These are phyloP conservation scores for Emergomyces africanus DNA, from an alignment of 2,329 filamentous ascomycete species.

Conservation along the genomic window DNA sequence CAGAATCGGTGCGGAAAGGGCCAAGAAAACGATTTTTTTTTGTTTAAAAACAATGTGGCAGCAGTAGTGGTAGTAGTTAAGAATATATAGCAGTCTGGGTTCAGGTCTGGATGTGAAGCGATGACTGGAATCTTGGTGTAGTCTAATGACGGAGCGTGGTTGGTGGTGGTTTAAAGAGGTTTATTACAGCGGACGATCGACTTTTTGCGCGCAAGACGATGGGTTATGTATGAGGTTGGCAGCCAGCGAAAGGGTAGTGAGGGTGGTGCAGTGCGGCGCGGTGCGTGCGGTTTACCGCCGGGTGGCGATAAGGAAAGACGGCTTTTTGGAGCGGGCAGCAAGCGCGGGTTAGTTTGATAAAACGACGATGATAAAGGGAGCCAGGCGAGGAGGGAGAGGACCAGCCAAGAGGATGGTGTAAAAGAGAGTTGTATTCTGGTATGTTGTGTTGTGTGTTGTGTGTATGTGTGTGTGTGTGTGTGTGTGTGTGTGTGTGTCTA, in stretches of 20 bases:
- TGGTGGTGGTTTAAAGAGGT: background rate
- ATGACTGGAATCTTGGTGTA: background rate
- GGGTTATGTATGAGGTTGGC: background rate
- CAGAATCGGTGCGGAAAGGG: background rate
- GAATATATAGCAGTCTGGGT: background rate
- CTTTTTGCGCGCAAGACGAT: background rate
- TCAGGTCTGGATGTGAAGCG: background rate
- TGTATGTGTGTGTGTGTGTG: background rate
- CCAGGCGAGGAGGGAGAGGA: no score
- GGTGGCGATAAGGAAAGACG: background rate
- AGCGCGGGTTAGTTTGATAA: background rate
- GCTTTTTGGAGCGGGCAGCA: background rate
- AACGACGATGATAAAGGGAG: no score
- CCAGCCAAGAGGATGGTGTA: background rate
- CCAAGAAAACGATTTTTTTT: background rate
- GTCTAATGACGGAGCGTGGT: background rate
- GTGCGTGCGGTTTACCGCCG: background rate
- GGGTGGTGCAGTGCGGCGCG: background rate
- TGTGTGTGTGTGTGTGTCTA: no score
- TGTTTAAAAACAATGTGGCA: no score
- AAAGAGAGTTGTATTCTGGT: background rate
- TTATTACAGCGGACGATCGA: background rate
- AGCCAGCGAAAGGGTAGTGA: background rate
- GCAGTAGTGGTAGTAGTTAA: background rate
- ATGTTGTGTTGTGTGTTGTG: background rate